Percentiles rank a stretch among this genome's conserved stretches.
Evolutionary conservation across 2,329 filamentous ascomycete genomes (phyloP).

Genomic region (Nigrospora osmanthi): DNA sequence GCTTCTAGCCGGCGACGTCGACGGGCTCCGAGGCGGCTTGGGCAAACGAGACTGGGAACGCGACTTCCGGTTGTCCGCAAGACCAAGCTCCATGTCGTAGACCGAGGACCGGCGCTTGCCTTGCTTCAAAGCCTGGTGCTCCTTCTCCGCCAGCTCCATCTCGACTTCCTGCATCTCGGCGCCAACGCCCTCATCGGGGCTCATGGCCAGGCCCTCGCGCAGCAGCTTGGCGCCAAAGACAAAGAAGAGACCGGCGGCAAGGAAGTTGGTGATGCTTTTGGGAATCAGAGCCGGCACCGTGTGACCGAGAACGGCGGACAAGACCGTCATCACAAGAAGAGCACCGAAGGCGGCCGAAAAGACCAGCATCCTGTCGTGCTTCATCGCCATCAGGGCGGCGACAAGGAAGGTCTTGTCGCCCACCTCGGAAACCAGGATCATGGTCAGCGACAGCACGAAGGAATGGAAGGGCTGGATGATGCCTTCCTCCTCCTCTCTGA

Average conservation of each 20-base stretch:
- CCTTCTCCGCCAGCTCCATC: slow-evolving; percentile 86
- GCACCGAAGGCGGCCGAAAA: slow-evolving; percentile 93
- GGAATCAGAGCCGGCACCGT: slow-evolving; percentile 85
- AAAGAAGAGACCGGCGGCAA: slow-evolving; percentile 79
- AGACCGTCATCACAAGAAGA: slow-evolving; percentile 85
- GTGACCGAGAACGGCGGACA: slow-evolving; percentile 88
- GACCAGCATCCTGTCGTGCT: slow-evolving; percentile 85
- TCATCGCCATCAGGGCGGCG: slow-evolving; percentile 98
- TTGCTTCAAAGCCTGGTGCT: slow-evolving; percentile 63
- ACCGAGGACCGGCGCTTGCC: slow-evolving; percentile 59
- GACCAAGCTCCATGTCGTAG: slow-evolving; percentile 73
- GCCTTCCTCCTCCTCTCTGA: slow-evolving; percentile 41
- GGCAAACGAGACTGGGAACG: slow-evolving; percentile 69
- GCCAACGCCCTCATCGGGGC: slow-evolving; percentile 80
- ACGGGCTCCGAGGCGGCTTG: slow-evolving; percentile 74
- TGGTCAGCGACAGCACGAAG: slow-evolving; percentile 84
- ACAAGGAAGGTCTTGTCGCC: slow-evolving; percentile 99
- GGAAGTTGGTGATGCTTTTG: slow-evolving; percentile 81
- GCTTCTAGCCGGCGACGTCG: slow-evolving; percentile 62
- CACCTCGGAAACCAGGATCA: slow-evolving; percentile 96
- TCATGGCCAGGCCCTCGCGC: slow-evolving; percentile 82
- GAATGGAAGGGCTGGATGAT: slow-evolving; percentile 80
- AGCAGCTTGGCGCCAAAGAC: slow-evolving; percentile 82
- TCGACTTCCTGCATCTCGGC: slow-evolving; percentile 98
- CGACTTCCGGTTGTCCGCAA: slow-evolving; percentile 57